These are phyloP conservation scores for Starmerella geochares DNA, from an alignment of 805 yeast species.

Conservation along the genomic window DNA sequence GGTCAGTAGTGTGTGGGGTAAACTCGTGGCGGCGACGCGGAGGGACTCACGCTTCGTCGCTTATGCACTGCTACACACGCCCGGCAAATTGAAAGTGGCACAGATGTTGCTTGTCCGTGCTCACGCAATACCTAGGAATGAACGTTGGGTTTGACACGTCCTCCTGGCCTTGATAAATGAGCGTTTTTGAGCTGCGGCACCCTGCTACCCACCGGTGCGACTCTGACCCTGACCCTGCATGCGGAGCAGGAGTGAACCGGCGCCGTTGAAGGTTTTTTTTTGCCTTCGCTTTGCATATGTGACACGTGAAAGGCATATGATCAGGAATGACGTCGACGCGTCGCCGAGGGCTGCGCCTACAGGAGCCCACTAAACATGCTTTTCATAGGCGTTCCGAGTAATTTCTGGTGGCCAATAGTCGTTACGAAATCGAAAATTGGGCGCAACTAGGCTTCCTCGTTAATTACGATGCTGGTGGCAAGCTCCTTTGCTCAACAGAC, in stretches of 20 bases:
- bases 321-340: neutral
- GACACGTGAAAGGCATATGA: neutral
- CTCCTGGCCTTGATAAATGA: neutral
- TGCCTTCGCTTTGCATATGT: neutral
- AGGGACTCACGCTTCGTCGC: neutral
- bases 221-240: neutral
- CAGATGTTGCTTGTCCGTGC: neutral
- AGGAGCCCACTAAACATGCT: too few species aligned
- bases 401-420: too few species aligned
- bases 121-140: neutral
- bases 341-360: too few species aligned
- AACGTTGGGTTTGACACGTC: neutral
- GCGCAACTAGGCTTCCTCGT: too few species aligned
- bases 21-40: neutral
- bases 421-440: too few species aligned
- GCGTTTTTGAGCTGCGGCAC: conserved; percentile 1
- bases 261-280: conserved; percentile 5
- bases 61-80: neutral
- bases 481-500: neutral
- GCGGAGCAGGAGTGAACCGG: conserved; percentile 4
- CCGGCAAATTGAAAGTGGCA: neutral
- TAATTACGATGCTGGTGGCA: too few species aligned
- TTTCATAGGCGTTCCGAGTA: too few species aligned
- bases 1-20: neutral
- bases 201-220: conserved; percentile 8